Base-by-base conservation (phyloP, 495 filamentous ascomycete species). In the Penicillium manginii region DNA sequence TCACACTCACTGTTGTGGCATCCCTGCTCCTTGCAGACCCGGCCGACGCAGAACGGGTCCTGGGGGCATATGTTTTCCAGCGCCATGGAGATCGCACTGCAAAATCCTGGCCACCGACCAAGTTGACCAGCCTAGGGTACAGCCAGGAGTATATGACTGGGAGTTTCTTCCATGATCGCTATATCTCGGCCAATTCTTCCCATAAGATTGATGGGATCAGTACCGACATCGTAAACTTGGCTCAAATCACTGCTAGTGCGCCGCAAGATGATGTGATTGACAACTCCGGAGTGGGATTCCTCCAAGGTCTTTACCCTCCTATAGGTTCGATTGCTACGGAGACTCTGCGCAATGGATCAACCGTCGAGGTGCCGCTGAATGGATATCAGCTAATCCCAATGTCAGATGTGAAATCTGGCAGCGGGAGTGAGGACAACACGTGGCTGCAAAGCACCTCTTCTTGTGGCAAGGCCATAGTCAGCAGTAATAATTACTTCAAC, bases 261-360 rank as follows among this genome's bases (percentile, higher is more conserved):
- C 84, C 86, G 7, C 61, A 78, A 21, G 82, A 86, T 62, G 72
- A 71, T 53, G 84, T 88, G 7, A 76, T 89, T 14, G 78, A 84
- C 66, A 81, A 75, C 26, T 74, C 75, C 10, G 75, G 73, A 29
- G 63, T 64, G 19, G 78, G 77, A 22, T 86, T 85, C 63, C 60
- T 86, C 18, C 83, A 86, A 55, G 81, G 76, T 14, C 70, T 86
- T 5, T 86, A 86, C 52, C 84, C 83, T 7, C 77, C 82, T 17
- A 67, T 81, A 5, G 81, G 81, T 6, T 33, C 69, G 2, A 55
- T 58, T 11, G 49, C 65, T 4, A 63, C 62, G 5, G 61, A 73
- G 17, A 78, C 67, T 12, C 69, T 86, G 32, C 66, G 72, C 39
- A 81, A 86, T 61, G 85, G 85, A 42, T 76, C 69, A 32, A 69